Percentiles rank a stretch among this genome's conserved stretches.
Evolutionary conservation across 2,329 filamentous ascomycete genomes (phyloP).

Genomic region (Ophiocordyceps polyrhachis-furcata): DNA sequence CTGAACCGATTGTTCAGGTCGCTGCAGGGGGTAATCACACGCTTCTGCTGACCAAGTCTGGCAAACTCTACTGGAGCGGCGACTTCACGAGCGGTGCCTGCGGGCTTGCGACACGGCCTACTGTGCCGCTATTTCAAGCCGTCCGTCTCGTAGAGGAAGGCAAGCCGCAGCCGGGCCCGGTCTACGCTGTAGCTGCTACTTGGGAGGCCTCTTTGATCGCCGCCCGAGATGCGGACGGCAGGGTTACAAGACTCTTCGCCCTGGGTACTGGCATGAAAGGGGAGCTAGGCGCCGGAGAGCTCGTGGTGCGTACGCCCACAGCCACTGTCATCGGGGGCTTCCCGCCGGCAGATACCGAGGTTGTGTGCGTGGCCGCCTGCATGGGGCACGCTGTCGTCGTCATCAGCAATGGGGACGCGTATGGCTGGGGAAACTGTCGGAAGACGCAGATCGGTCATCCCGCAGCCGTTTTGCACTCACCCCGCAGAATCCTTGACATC

Average conservation of each 20-base stretch:
- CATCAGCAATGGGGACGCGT: slow-evolving; percentile 55
- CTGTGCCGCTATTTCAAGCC: slow-evolving; percentile 19
- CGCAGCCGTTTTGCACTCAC: slow-evolving; percentile 32
- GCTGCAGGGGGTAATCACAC: slow-evolving; percentile 75
- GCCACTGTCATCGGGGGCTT: slow-evolving; percentile 39
- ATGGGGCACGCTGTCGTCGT: slow-evolving; percentile 64
- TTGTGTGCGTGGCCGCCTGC: slow-evolving; percentile 50
- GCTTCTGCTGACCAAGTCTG: slow-evolving; percentile 43
- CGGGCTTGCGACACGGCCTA: slow-evolving; percentile 18
- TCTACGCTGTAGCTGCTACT: slow-evolving; percentile 43
- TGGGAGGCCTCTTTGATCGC: slow-evolving; percentile 60
- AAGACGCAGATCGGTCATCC: slow-evolving; percentile 65
- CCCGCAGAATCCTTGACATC: slow-evolving; percentile 38
- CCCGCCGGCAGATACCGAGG: slow-evolving; percentile 35
- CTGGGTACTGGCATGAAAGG: slow-evolving; percentile 52
- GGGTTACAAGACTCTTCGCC: slow-evolving; percentile 33
- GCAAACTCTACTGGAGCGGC: slow-evolving; percentile 47
- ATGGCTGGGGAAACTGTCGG: slow-evolving; percentile 74
- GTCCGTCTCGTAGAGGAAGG: slow-evolving; percentile 15
- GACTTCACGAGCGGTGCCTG: slow-evolving; percentile 36
- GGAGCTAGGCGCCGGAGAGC: slow-evolving; percentile 47
- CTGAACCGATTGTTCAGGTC: slow-evolving; percentile 18
- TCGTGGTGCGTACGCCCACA: slow-evolving; percentile 28
- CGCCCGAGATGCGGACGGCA: slow-evolving; percentile 21
- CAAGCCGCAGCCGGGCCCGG: slow-evolving; percentile 9